Evolutionary conservation across 2,329 filamentous ascomycete species (phyloP), one percentile per base, ranked within the genome.

Genomic region (Podosphaera aphanis): DNA sequence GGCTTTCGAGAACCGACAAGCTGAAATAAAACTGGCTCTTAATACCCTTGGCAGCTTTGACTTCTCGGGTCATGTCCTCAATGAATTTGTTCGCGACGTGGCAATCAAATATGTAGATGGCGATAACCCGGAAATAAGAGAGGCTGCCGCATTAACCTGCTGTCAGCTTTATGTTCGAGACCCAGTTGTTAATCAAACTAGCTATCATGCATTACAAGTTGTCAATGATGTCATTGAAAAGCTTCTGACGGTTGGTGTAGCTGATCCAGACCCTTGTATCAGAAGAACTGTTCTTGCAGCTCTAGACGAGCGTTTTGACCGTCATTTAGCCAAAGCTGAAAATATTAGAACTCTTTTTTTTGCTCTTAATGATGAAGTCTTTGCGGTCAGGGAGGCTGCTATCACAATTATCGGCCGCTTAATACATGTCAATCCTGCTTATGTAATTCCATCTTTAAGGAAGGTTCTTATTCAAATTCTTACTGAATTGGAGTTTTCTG

Each of bases 221-320:
- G 92, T 99, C 40, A 83, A 88, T 46, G 90, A 98, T 60, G 90
- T 99, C 27, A 93, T 99, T 48, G 86, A 95, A 63, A 94, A 90
- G 58, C 73, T 99, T 0, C 68, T 98, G 50, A 94, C 88, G 0
- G 86, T 95, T 35, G 88, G 85, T 43, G 83, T 98, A 23, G 90
- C 88, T 13, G 90, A 99, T 58, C 77, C 80, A 1, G 84, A 94
- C 53, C 73, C 85, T 13, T 81, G 81, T 53, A 99, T 98, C 51
- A 77, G 90, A 48, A 73, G 77, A 55, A 93, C 84, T 0, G 88
- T 98, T 2, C 70, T 98, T 19, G 76, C 79, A 43, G 90, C 90
- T 16, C 70, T 99, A 8, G 90, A 95, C 59, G 77, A 83, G 52
- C 82, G 90, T 44, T 99, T 99, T 56, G 90, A 98, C 59, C 79